Conservation (phyloP, 768 basidiomycete genomes). For the Lepiota brunneoincarnata region DNA sequence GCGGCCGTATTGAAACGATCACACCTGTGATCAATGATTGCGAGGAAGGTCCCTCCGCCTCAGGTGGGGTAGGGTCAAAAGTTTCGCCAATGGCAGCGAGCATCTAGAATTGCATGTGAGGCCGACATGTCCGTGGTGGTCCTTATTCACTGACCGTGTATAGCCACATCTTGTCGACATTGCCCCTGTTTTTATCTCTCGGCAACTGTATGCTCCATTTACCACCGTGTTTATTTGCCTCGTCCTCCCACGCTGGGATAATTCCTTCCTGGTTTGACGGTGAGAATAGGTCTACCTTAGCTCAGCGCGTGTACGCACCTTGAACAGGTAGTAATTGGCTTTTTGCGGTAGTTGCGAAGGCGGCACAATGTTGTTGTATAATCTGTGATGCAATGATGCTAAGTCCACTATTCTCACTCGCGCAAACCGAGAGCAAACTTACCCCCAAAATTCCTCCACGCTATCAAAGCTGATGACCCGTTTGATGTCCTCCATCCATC, state of each 20-base stretch:
- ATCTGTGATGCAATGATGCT: slow-evolving; percentile 36
- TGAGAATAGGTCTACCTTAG: background rate
- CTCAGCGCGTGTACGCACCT: slow-evolving; percentile 53
- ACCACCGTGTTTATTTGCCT: slow-evolving; percentile 94
- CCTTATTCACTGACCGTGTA: slow-evolving; percentile 67
- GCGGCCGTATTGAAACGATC: slow-evolving; percentile 90
- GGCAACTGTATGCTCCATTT: slow-evolving; percentile 99
- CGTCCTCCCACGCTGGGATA: slow-evolving; percentile 97
- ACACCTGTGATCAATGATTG: slow-evolving; percentile 85
- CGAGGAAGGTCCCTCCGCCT: slow-evolving; percentile 38
- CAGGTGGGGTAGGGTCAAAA: slow-evolving; percentile 82
- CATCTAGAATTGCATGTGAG: slow-evolving; percentile 60
- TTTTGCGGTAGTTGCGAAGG: slow-evolving; percentile 91
- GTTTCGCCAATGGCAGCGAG: slow-evolving; percentile 99
- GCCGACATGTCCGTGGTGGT: slow-evolving; percentile 2
- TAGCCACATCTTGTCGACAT: slow-evolving; percentile 96
- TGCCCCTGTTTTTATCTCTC: slow-evolving; percentile 82
- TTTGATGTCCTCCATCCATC: slow-evolving; percentile 99
- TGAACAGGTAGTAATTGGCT: slow-evolving; percentile 99
- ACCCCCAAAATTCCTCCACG: slow-evolving; percentile 99
- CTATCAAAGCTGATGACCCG: slow-evolving; percentile 94
- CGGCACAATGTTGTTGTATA: slow-evolving; percentile 97
- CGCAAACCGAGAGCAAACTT: slow-evolving; percentile 25
- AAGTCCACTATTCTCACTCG: slow-evolving; percentile 7
- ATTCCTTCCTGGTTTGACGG: slow-evolving; percentile 70